Evolutionary conservation across 805 yeast species (phyloP).

Genomic region (Kodamaea restingae): DNA sequence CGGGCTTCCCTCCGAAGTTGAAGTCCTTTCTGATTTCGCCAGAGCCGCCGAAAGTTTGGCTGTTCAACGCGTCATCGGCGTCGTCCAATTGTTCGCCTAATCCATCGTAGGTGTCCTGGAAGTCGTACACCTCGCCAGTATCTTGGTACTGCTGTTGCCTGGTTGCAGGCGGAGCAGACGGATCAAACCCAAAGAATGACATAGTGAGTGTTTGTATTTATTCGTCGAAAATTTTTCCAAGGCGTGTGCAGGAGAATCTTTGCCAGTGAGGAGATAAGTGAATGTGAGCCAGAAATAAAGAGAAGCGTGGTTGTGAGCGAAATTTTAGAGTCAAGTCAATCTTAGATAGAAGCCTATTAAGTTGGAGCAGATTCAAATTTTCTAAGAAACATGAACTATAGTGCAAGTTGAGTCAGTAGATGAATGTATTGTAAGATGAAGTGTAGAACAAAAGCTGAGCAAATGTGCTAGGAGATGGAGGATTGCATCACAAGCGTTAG

Average conservation of each 20-base stretch:
- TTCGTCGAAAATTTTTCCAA: slow-evolving; percentile 8
- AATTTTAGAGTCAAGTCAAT: no score
- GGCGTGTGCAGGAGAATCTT: slow-evolving; percentile 6
- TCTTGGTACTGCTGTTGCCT: slow-evolving; percentile 10
- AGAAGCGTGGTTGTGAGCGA: no score
- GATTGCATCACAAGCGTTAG: no score
- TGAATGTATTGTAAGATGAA: no score
- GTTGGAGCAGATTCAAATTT: no score
- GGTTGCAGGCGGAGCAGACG: slow-evolving; percentile 37
- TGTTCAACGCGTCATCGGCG: slow-evolving; percentile 76
- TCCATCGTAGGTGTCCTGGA: slow-evolving; percentile 82
- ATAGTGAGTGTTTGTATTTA: slow-evolving; percentile 22
- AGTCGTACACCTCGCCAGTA: slow-evolving; percentile 49
- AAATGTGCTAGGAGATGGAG: no score
- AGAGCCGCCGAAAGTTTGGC: slow-evolving; percentile 67
- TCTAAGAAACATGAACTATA: no score
- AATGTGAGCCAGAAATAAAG: no score
- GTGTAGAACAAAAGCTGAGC: no score
- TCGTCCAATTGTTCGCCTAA: slow-evolving; percentile 62
- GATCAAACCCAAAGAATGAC: slow-evolving; percentile 69
- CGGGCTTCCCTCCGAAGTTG: slow-evolving; percentile 46
- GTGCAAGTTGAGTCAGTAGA: no score
- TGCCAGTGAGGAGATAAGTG: no score
- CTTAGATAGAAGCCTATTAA: no score
- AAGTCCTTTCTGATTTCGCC: slow-evolving; percentile 57